These are phyloP conservation scores for Plantago lanceolata DNA, from an alignment of 305 asterid species.

Conservation along the genomic window DNA sequence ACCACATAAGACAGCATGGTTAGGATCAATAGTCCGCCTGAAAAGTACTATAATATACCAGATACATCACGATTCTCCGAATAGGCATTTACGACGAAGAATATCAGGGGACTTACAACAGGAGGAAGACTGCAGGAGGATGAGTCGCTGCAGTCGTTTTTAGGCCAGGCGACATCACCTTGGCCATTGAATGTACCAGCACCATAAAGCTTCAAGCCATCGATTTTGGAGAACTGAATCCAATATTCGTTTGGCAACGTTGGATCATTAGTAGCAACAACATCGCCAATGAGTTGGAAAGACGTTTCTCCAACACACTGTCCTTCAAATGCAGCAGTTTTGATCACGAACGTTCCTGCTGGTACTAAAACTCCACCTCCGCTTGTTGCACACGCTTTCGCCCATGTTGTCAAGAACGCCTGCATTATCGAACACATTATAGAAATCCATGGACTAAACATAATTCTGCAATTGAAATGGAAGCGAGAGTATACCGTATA, in stretches of 20 bases:
- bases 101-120: slow-evolving; percentile 8
- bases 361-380: slow-evolving; percentile 25
- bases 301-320: slow-evolving; percentile 9
- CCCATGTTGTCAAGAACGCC: slow-evolving; percentile 26
- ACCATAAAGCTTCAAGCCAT: slow-evolving; percentile 20
- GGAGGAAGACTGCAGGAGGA: background rate
- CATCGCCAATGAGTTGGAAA: slow-evolving; percentile 8
- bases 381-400: slow-evolving; percentile 19
- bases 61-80: no score
- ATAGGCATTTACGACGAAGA: no score
- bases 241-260: background rate
- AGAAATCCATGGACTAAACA: no score
- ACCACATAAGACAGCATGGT: background rate
- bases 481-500: background rate
- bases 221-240: slow-evolving; percentile 17
- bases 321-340: slow-evolving; percentile 3
- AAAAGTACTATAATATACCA: no score
- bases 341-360: slow-evolving; percentile 16
- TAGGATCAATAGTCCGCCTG: background rate
- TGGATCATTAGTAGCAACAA: slow-evolving; percentile 25
- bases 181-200: slow-evolving; percentile 30
- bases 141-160: background rate
- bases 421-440: background rate
- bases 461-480: background rate
- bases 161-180: slow-evolving; percentile 25